These are phyloP conservation scores for Jamesozyma spencerorum DNA, from an alignment of 805 yeast genomes.

Conservation along the genomic window DNA sequence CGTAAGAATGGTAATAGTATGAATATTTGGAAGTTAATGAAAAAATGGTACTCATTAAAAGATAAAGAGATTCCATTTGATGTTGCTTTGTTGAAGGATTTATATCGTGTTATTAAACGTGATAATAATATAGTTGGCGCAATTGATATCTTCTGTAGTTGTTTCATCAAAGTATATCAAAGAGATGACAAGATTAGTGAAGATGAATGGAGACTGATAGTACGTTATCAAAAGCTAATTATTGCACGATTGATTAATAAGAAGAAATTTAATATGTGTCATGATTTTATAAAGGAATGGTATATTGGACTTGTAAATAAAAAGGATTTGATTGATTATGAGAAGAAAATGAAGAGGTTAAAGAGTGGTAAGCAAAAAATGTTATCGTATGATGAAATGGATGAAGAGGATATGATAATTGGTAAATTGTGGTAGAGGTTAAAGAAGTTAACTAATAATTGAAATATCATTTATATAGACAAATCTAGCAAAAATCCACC, in stretches of 20 bases:
- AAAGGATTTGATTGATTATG: constrained; percentile 7
- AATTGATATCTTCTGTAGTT: constrained; percentile 9
- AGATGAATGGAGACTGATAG: constrained; percentile 9
- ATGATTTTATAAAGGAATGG: constrained; percentile 20
- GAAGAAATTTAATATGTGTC: constrained; percentile 9
- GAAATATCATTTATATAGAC: constrained; percentile 70
- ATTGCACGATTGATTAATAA: constrained; percentile 13
- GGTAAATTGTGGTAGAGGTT: constrained; percentile 24
- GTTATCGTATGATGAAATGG: constrained; percentile 17
- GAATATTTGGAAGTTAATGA: constrained; percentile 17
- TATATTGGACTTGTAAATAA: constrained; percentile 11
- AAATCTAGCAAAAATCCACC: constrained; percentile 73
- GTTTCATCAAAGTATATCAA: neutral
- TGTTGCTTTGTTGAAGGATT: constrained; percentile 10
- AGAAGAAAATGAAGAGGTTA: constrained; percentile 1
- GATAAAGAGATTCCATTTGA: constrained; percentile 12
- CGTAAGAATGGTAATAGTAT: neutral
- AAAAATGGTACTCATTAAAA: constrained; percentile 15
- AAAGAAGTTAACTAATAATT: no score
- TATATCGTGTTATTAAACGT: constrained; percentile 9
- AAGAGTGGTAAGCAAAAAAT: constrained; percentile 1
- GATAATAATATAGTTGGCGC: constrained; percentile 16
- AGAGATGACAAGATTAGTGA: constrained; percentile 1
- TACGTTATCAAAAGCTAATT: constrained; percentile 16
- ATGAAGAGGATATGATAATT: constrained; percentile 24